Conservation (phyloP, 176 grass and related monocot genomes). For the Triticum turgidum region DNA sequence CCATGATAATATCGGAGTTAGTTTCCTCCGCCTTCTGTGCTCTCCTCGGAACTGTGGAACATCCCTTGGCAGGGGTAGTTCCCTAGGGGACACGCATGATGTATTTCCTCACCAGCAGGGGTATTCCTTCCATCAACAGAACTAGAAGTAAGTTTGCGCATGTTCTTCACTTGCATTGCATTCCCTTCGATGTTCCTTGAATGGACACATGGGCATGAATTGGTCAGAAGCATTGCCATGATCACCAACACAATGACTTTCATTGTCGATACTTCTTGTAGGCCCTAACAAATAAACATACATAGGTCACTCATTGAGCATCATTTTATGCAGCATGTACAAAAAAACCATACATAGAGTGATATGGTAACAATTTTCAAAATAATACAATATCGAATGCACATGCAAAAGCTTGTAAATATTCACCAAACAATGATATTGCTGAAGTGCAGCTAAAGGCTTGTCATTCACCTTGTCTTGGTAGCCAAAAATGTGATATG, state of each 20-base stretch:
- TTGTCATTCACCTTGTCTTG: not conserved
- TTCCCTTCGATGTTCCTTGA: not conserved
- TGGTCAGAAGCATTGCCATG: not conserved
- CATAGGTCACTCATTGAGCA: not conserved
- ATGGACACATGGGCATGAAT: not conserved
- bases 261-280: not conserved
- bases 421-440: conserved; percentile 3
- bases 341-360: not conserved
- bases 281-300: not conserved
- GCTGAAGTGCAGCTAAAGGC: not conserved
- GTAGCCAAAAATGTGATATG: not conserved
- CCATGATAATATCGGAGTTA: not conserved
- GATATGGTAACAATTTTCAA: not conserved
- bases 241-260: conserved; percentile 1
- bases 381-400: not conserved
- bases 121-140: conserved; percentile 30
- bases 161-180: not conserved
- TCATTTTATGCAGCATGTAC: not conserved
- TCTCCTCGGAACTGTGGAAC: not conserved
- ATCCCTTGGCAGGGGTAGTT: conserved; percentile 18
- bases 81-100: conserved; percentile 35
- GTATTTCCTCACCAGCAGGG: not conserved
- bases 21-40: not conserved
- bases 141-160: conserved; percentile 13
- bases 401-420: not conserved